Evolutionary conservation across 1,284 basidiomycete species (phyloP), one percentile per base, ranked within the genome.

Genomic region (Megacollybia platyphylla): DNA sequence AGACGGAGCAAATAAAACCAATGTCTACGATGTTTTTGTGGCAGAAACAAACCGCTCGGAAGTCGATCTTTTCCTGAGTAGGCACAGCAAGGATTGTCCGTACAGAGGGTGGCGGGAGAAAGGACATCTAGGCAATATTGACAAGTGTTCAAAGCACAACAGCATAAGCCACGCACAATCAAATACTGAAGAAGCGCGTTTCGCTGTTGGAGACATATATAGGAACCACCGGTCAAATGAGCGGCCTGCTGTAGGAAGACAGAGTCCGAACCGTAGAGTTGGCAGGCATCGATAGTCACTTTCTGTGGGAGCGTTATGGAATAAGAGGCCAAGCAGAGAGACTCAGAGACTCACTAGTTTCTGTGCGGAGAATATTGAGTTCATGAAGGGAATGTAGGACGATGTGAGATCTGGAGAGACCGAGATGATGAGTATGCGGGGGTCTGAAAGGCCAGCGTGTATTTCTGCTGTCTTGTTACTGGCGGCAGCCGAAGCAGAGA

Each of bases 211-310:
- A 92, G 71, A 48, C 82, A 76, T 52, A 94, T 87, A 61, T 97
- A 98, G 31, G 89, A 85, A 13, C 96, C 96, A 7, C 87, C 84
- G 0, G 96, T 98, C 24, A 99, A 70, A 57, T 98, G 88, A 1
- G 91, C 82, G 2, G 96, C 94, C 64, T 99, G 96, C 58, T 98
- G 96, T 20, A 99, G 71, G 59, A 98, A 99, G 38, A 97, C 90
- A 4, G 91, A 86, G 49, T 94, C 89, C 34, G 82, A 73, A 0
- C 90, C 90, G 50, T 80, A 87, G 15, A 98, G 67, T 56, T 97
- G 94, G 62, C 92, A 87, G 4, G 97, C 89, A 56, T 98, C 94
- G 51, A 99, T 92, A 1, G 87, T 86, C 10, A 97, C 85, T 76
- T 87, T 92, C 88, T 96, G 34, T 13, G 39, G 29, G 32, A 26